Base-by-base conservation (phyloP, 345 rosid species). In the Zanthoxylum bungeanum region DNA sequence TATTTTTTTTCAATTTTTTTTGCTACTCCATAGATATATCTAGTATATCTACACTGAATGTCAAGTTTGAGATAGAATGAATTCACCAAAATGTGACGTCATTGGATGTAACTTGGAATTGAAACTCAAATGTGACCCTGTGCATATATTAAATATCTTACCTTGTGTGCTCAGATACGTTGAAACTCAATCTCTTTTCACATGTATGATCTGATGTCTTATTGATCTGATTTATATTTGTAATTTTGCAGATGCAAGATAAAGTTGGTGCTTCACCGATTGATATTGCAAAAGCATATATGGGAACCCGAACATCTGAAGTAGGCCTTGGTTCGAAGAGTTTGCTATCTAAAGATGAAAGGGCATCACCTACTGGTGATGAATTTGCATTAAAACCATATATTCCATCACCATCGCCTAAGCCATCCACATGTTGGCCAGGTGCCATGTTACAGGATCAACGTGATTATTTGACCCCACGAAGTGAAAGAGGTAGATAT, bases 231-330 rank as follows among this genome's bases (percentile, higher is more conserved):
- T 39, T 22, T 22, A 21, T 58, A 33, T 57, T 60, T 50, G 27
- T 21, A 70, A 55, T 60, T 69, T 64, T 49, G 49, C 49, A 78
- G 85, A 34, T 72, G 39, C 73, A 17, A 67, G 85, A 85, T 64
- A 84, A 84, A 77, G 78, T 83, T 30, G 89, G 87, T 58, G 78
- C 89, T 62, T 90, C 95, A 46, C 98, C 97, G 14, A 66, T 88
- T 79, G 97, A 90, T 27, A 87, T 91, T 79, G 97, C 97, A 36
- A 90, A 78, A 82, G 95, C 92, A 33, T 93, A 83, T 79, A 88
- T 91, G 95, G 88, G 86, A 77, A 81, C 61, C 68, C 86, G 83
- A 68, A 33, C 80, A 73, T 68, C 84, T 70, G 86, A 83, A 52
- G 22, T 63, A 52, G 86, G 85, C 75, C 76, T 77, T 81, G 82